Conservation (phyloP, 345 rosid species). For the Viola odorata region DNA sequence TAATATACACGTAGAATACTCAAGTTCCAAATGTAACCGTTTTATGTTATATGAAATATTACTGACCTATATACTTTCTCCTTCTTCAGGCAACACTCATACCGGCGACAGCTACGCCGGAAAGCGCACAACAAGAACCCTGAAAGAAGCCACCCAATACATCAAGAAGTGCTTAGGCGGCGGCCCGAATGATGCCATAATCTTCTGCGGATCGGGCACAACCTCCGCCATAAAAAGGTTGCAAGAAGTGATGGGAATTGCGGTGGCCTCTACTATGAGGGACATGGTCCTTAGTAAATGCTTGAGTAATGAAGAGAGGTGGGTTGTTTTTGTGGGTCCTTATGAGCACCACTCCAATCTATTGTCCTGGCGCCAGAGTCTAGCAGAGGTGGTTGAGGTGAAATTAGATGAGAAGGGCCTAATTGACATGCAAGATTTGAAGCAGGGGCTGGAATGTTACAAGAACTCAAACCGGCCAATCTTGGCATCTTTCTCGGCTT, state of each 20-base stretch:
- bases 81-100: constrained; percentile 47
- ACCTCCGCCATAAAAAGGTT: constrained; percentile 53
- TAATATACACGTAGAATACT: no score
- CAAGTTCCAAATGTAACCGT: no score
- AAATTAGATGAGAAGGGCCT: constrained; percentile 32
- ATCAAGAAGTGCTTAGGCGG: constrained; percentile 52
- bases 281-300: constrained; percentile 25
- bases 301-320: constrained; percentile 36
- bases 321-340: constrained; percentile 60
- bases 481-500: constrained; percentile 56
- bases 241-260: constrained; percentile 54
- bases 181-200: constrained; percentile 32
- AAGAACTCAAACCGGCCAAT: constrained; percentile 33
- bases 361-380: constrained; percentile 60
- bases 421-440: constrained; percentile 30
- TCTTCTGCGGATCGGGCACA: constrained; percentile 54
- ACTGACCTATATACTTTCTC: background rate
- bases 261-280: constrained; percentile 40
- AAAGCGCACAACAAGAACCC: constrained; percentile 41
- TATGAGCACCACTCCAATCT: constrained; percentile 66
- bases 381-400: constrained; percentile 53
- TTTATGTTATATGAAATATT: no score
- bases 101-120: constrained; percentile 54
- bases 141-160: constrained; percentile 38
- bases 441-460: constrained; percentile 21